Base-by-base conservation (phyloP, 2,329 filamentous ascomycete species). In the Coniochaeta hoffmannii region DNA sequence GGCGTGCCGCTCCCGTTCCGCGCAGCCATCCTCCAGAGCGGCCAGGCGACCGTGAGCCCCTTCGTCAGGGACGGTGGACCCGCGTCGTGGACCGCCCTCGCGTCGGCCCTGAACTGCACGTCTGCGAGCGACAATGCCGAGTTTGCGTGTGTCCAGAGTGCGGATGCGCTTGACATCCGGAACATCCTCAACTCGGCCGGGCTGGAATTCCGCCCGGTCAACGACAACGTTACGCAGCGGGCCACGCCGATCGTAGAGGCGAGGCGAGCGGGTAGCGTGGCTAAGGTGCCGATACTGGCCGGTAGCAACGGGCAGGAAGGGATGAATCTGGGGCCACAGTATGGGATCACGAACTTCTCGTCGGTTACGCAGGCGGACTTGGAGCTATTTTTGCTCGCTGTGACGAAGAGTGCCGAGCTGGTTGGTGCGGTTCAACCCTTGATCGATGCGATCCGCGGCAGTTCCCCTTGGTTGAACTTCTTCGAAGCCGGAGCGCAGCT, bases 1-100 rank as follows among this genome's bases (percentile, higher is more conserved):
- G 72, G 73, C 30, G 32, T 56, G 35, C 30, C 50, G 31, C 50
- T n/a, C n/a, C n/a, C 50, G 10, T 52, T 52, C 31, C 50, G 50
- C 15, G 50, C 50, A 7, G 50, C 50, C 31, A 38, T 38, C 22
- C n/a, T 36, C 19, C 19, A 35, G 31, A 53, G 50, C 50, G 50
- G 31, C 17, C 50, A 53, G 31, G 50, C 50, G 28, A 32, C 30
- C 2, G 50, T 52, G 19, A 52, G 50, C 31, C n/a, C 50, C n/a
- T 52, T 52, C 12, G 15, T 6, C 2, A 14, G 50, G 9, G 31
- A 52, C 19, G 31, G 50, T 17, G 50, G 50, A 8, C 50, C 31
- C 11, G 50, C 28, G 28, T 15, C 50, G 6, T 52, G 50, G 50
- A 52, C 12, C 28, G 19, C 50, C 7, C 28, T 52, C 12, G 30